Conservation (phyloP, 1,139 yeast genomes). For the Hemisphaericaspora xylanilytica region DNA sequence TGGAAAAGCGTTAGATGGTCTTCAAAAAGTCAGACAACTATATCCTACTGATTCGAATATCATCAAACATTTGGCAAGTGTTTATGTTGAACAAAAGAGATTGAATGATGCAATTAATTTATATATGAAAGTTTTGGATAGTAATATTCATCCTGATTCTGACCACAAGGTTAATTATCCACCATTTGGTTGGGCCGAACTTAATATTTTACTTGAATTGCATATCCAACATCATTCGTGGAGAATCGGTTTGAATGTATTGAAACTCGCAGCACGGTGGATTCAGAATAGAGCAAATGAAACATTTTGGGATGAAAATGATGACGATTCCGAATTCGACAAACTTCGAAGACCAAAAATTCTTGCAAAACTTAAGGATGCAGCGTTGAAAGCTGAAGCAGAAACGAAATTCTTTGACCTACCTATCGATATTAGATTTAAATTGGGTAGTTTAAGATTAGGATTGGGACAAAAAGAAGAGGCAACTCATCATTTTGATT, state of each 20-base stretch:
- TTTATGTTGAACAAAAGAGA: constrained; percentile 73
- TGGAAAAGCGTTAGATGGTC: constrained; percentile 73
- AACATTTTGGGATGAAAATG: constrained; percentile 76
- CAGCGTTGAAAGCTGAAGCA: constrained; percentile 23
- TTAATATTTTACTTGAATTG: constrained; percentile 79
- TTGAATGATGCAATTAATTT: constrained; percentile 77
- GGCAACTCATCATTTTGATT: constrained; percentile 62
- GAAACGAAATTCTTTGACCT: constrained; percentile 41
- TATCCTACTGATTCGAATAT: constrained; percentile 64
- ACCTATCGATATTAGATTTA: constrained; percentile 85
- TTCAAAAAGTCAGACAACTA: constrained; percentile 57
- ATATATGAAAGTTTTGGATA: constrained; percentile 64
- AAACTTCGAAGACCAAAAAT: constrained; percentile 47
- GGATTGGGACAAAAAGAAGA: constrained; percentile 64
- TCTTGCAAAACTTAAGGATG: constrained; percentile 16
- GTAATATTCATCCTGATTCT: constrained; percentile 42
- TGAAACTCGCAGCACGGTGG: constrained; percentile 80
- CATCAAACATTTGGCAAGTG: constrained; percentile 71
- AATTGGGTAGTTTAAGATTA: constrained; percentile 72
- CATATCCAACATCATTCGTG: constrained; percentile 68
- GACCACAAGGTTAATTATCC: constrained; percentile 34
- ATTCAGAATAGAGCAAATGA: constrained; percentile 70
- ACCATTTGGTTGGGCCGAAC: constrained; percentile 80
- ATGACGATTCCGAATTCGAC: constrained; percentile 81
- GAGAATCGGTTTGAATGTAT: constrained; percentile 58